These are phyloP conservation scores for Nakaseomyces sp. DNA, from an alignment of 1,139 yeast genomes.

Conservation along the genomic window DNA sequence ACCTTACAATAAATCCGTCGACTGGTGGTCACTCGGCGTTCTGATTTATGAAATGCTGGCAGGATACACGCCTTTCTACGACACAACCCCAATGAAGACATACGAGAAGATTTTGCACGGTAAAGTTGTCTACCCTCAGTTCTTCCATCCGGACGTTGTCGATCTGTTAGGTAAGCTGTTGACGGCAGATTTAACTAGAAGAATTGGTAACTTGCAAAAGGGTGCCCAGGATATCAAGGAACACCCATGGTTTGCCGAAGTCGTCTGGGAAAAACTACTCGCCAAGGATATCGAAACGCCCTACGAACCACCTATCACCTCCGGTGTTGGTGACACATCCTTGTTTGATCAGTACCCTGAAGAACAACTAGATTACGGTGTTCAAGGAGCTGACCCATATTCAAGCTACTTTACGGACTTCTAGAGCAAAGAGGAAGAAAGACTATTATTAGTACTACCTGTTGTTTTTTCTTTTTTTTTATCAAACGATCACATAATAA, in stretches of 20 bases:
- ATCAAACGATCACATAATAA: too few species aligned
- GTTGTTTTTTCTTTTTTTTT: too few species aligned
- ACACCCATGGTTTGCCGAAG: slow-evolving; percentile 94
- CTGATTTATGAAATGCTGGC: slow-evolving; percentile 94
- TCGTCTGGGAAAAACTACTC: slow-evolving; percentile 87
- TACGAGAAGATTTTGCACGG: slow-evolving; percentile 90
- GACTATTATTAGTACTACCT: too few species aligned
- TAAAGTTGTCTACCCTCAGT: slow-evolving; percentile 78
- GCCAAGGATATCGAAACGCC: slow-evolving; percentile 94
- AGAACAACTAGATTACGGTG: slow-evolving; percentile 85
- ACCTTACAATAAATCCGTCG: slow-evolving; percentile 94
- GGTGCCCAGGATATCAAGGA: slow-evolving; percentile 85
- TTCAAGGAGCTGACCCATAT: slow-evolving; percentile 75
- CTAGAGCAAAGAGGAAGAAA: slow-evolving; percentile 33
- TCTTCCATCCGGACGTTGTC: slow-evolving; percentile 81
- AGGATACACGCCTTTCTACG: slow-evolving; percentile 96
- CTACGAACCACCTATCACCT: slow-evolving; percentile 93
- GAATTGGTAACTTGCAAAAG: slow-evolving; percentile 85
- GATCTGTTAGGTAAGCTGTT: slow-evolving; percentile 75
- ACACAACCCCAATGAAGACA: slow-evolving; percentile 94
- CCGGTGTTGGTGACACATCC: slow-evolving; percentile 93
- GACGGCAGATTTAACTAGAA: slow-evolving; percentile 80
- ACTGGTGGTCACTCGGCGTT: slow-evolving; percentile 98
- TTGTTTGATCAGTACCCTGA: slow-evolving; percentile 93
- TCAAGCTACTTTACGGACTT: slow-evolving; percentile 69